Evolutionary conservation across 306 rosid species (phyloP).

Genomic region (Canavalia gladiata): DNA sequence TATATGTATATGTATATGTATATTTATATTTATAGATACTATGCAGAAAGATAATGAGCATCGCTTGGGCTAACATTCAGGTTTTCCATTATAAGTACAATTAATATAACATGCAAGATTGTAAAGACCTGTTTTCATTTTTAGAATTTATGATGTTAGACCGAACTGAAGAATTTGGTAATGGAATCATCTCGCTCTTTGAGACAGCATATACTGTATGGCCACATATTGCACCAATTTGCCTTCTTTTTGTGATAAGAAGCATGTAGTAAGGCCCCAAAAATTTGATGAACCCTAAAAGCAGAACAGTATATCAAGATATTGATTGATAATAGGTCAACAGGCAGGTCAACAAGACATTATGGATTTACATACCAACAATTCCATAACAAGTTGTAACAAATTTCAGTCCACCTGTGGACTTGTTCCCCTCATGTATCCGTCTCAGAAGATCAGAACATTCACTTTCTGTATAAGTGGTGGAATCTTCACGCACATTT

Average conservation of each 20-base stretch:
- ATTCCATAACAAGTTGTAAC: constrained; percentile 95
- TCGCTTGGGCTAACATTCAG: constrained; percentile 46
- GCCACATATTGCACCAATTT: constrained; percentile 91
- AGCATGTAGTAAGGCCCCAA: constrained; percentile 97
- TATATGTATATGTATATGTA: neutral
- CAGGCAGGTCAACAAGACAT: constrained; percentile 27
- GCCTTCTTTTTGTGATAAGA: constrained; percentile 90
- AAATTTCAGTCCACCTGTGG: constrained; percentile 90
- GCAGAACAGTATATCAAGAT: constrained; percentile 46
- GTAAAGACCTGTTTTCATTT: constrained; percentile 92
- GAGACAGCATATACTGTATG: constrained; percentile 83
- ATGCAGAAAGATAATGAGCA: constrained; percentile 20
- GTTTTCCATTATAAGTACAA: constrained; percentile 57
- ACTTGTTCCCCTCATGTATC: constrained; percentile 90
- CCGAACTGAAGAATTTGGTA: constrained; percentile 83
- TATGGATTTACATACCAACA: constrained; percentile 69
- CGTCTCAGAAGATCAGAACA: constrained; percentile 90
- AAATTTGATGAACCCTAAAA: constrained; percentile 88
- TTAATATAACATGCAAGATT: constrained; percentile 60
- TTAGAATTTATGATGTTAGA: constrained; percentile 69
- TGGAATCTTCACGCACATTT: constrained; percentile 78
- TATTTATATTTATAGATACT: neutral
- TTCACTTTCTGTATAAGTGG: constrained; percentile 81
- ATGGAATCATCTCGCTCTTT: constrained; percentile 89
- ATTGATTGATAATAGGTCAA: constrained; percentile 32